Percentiles rank a stretch among this genome's conserved stretches.
Conservation (phyloP, 2,329 filamentous ascomycete genomes). For the Botrytis porri region DNA sequence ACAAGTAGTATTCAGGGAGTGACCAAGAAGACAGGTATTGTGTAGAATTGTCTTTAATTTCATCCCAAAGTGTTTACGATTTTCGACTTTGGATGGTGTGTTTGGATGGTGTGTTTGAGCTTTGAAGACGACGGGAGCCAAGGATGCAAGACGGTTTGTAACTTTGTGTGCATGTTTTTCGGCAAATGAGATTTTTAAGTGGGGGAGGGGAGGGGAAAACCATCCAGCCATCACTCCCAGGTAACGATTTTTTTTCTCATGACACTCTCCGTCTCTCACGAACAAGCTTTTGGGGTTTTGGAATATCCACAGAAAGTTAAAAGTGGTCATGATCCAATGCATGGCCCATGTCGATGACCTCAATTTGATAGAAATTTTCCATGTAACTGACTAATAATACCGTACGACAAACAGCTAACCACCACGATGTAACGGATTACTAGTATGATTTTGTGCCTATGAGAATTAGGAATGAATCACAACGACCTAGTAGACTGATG, state of each 20-base stretch:
- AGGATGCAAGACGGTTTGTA: slow-evolving; percentile 11
- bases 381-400: neutral
- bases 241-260: slow-evolving; percentile 1
- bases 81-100: neutral
- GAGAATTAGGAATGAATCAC: neutral
- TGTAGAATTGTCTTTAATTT: neutral
- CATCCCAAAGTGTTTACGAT: neutral
- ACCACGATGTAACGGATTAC: neutral
- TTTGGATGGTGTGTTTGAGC: neutral
- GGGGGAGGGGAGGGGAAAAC: slow-evolving; percentile 9
- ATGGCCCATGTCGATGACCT: neutral
- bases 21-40: neutral
- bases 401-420: no score
- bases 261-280: neutral
- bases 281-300: slow-evolving; percentile 9
- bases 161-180: slow-evolving; percentile 11
- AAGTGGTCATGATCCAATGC: neutral
- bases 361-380: neutral
- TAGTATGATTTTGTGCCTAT: neutral
- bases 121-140: slow-evolving; percentile 11
- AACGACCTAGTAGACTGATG: no score
- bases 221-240: neutral
- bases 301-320: neutral
- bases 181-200: slow-evolving; percentile 15
- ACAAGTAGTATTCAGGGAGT: neutral